Evolutionary conservation across 805 yeast genomes (phyloP).

Genomic region (Brettanomyces nanus): DNA sequence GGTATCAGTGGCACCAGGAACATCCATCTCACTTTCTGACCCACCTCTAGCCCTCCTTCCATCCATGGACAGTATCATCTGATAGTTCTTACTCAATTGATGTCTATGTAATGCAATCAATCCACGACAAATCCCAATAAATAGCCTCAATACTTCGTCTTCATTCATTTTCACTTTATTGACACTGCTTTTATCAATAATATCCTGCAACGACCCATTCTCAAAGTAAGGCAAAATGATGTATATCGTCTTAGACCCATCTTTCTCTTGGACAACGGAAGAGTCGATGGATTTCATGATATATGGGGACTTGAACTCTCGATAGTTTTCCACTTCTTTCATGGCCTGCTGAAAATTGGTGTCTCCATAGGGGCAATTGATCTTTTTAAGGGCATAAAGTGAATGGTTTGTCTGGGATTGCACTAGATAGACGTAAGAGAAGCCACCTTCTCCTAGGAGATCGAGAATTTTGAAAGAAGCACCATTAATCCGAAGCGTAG

Average conservation of each 20-base stretch:
- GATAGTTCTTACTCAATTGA: conserved; percentile 25
- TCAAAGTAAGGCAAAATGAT: conserved; percentile 73
- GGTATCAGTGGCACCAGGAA: background rate
- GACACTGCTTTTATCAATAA: conserved; percentile 57
- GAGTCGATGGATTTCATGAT: conserved; percentile 68
- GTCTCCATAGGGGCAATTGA: conserved; percentile 80
- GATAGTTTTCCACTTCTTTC: conserved; percentile 70
- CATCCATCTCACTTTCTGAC: background rate
- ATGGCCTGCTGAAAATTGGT: conserved; percentile 67
- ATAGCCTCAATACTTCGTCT: conserved; percentile 49
- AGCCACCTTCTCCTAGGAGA: conserved; percentile 87
- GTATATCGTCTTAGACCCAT: conserved; percentile 73
- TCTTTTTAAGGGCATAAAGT: conserved; percentile 72
- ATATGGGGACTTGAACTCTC: conserved; percentile 58
- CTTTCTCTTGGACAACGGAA: conserved; percentile 59
- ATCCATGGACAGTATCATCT: conserved; percentile 11
- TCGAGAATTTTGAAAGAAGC: conserved; percentile 53
- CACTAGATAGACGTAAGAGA: conserved; percentile 79
- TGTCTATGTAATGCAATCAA: conserved; percentile 67
- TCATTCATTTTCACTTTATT: conserved; percentile 49
- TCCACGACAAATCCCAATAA: conserved; percentile 68
- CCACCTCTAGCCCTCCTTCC: background rate
- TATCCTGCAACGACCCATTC: conserved; percentile 71
- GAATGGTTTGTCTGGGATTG: conserved; percentile 37
- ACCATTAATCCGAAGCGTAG: conserved; percentile 55